Percentiles rank a stretch among this genome's conserved stretches.
Evolutionary conservation across 1,284 basidiomycete species (phyloP).

Genomic region (Apiotrichum laibachii): DNA sequence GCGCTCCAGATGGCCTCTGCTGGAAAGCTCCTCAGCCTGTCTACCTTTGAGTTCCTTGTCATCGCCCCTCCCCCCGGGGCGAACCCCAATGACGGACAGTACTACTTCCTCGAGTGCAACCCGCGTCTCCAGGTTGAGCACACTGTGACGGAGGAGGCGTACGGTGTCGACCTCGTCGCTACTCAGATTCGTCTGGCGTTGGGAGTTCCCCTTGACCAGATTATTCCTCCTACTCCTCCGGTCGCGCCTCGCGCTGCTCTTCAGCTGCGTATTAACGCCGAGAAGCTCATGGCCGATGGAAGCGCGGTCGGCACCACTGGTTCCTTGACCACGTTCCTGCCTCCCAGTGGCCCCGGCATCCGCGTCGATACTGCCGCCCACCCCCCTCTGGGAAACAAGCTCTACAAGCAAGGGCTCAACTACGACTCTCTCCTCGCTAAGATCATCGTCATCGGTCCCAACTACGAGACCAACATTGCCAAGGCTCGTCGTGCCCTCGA

Average conservation of each 20-base stretch:
- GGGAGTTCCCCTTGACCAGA: slow-evolving; percentile 9
- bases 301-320: slow-evolving; percentile 18
- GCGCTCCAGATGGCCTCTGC: slow-evolving; percentile 13
- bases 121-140: slow-evolving; percentile 24
- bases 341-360: slow-evolving; percentile 14
- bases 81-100: not conserved
- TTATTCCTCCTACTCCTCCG: slow-evolving; percentile 9
- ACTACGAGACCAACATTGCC: slow-evolving; percentile 10
- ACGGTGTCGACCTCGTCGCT: slow-evolving; percentile 22
- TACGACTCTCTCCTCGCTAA: slow-evolving; percentile 24
- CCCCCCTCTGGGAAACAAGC: slow-evolving; percentile 11
- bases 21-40: slow-evolving; percentile 19
- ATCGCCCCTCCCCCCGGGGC: slow-evolving; percentile 1
- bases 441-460: slow-evolving; percentile 15
- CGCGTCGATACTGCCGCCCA: slow-evolving; percentile 23
- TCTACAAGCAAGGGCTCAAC: slow-evolving; percentile 19
- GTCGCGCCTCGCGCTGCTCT: slow-evolving; percentile 11
- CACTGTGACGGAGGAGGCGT: slow-evolving; percentile 23
- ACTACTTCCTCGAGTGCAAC: slow-evolving; percentile 26
- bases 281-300: slow-evolving; percentile 16
- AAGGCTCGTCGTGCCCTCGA: slow-evolving; percentile 14
- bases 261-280: slow-evolving; percentile 24
- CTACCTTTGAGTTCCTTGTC: slow-evolving; percentile 24
- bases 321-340: slow-evolving; percentile 4
- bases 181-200: slow-evolving; percentile 20